Evolutionary conservation across 192 early-diverging fungal genomes (phyloP).

Genomic region (Jimgerdemannia flammicorona): DNA sequence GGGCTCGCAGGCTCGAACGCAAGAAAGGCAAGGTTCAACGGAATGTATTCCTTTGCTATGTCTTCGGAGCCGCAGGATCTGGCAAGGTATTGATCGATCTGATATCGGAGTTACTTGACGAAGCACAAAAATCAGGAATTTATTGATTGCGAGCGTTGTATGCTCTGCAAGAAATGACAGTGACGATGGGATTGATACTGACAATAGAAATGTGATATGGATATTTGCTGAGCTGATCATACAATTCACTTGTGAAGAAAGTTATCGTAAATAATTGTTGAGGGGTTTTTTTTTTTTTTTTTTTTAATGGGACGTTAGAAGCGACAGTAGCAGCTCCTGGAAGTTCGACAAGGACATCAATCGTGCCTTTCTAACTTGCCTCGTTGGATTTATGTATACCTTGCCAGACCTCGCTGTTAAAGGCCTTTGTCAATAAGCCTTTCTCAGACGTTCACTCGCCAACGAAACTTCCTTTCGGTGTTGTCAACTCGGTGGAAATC

Average conservation of each 20-base stretch:
- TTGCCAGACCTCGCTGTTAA: slow-evolving; percentile 74
- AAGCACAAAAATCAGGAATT: not conserved
- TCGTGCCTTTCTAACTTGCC: too few relatives aligned
- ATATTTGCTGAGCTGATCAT: too few relatives aligned
- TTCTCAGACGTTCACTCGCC: slow-evolving; percentile 73
- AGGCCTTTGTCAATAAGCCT: slow-evolving; percentile 82
- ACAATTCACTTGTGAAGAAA: too few relatives aligned
- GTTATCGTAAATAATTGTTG: too few relatives aligned
- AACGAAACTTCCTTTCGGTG: slow-evolving; percentile 70
- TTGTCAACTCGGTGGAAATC: slow-evolving; percentile 95
- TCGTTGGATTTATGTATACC: not conserved
- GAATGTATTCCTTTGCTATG: slow-evolving; percentile 91
- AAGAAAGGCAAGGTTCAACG: slow-evolving; percentile 82
- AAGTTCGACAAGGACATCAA: too few relatives aligned
- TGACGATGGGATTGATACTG: not conserved
- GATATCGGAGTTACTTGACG: not conserved
- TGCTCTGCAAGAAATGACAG: too few relatives aligned
- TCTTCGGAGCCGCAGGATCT: slow-evolving; percentile 88
- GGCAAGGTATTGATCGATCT: slow-evolving; percentile 69
- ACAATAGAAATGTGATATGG: not conserved
- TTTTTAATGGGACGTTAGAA: too few relatives aligned
- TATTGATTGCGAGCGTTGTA: not conserved
- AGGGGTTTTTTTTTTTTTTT: too few relatives aligned
- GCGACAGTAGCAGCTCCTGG: too few relatives aligned
- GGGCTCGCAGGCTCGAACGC: slow-evolving; percentile 65